Conservation (phyloP, 2,329 filamentous ascomycete genomes). For the Harringtonia lauricola region DNA sequence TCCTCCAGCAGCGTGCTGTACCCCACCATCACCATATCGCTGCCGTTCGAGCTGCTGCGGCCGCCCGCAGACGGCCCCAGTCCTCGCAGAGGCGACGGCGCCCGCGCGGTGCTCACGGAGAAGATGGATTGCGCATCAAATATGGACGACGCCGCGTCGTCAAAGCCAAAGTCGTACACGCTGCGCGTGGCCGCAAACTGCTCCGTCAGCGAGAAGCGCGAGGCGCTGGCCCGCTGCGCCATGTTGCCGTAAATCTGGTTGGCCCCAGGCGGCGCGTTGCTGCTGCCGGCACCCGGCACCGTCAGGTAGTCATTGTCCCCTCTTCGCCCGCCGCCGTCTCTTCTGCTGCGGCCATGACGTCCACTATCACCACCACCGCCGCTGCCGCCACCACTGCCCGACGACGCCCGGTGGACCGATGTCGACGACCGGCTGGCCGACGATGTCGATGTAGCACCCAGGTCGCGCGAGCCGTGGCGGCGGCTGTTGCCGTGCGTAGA, state of each 20-base stretch:
- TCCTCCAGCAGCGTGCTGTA: constrained; percentile 10
- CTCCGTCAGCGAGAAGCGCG: constrained; percentile 34
- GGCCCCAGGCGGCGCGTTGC: background rate
- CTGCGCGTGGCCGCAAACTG: constrained; percentile 35
- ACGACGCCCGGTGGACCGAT: constrained; percentile 6
- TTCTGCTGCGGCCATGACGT: no score
- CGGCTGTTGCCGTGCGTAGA: background rate
- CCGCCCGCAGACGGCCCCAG: background rate
- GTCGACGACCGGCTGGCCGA: constrained; percentile 9
- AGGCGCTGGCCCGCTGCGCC: constrained; percentile 23
- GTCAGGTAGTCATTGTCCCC: background rate
- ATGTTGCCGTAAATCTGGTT: constrained; percentile 6
- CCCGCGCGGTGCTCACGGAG: constrained; percentile 5
- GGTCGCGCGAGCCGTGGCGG: constrained; percentile 7
- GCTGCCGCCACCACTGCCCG: background rate
- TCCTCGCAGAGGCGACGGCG: constrained; percentile 11
- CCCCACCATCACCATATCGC: constrained; percentile 5
- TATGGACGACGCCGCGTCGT: constrained; percentile 31
- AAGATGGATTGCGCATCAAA: constrained; percentile 18
- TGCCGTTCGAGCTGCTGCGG: background rate
- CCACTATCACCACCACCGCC: background rate
- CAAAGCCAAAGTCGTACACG: constrained; percentile 35
- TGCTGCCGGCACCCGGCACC: background rate
- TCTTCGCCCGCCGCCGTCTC: background rate
- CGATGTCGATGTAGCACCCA: constrained; percentile 3